Evolutionary conservation across 495 filamentous ascomycete genomes (phyloP).

Genomic region (Neurospora discreta): DNA sequence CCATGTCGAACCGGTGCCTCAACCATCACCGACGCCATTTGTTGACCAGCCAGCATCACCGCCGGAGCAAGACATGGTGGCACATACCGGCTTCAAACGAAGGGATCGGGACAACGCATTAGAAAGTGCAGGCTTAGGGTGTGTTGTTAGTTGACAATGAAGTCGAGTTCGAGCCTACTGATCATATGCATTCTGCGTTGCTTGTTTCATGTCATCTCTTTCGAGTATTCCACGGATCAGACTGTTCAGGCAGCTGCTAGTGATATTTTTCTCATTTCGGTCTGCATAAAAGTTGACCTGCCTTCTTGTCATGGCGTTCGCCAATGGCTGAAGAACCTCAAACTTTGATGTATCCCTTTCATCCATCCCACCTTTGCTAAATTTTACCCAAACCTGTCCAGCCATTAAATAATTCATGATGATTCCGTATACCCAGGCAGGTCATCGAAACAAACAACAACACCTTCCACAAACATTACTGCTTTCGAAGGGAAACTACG

Average conservation of each 20-base stretch:
- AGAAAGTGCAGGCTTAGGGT: neutral
- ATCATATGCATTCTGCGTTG: neutral
- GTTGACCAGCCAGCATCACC: neutral
- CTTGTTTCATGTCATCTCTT: neutral
- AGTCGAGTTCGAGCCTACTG: neutral
- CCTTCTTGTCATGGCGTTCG: neutral
- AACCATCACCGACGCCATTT: neutral
- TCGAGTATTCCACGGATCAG: neutral
- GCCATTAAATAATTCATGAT: neutral
- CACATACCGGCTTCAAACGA: neutral
- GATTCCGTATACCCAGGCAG: neutral
- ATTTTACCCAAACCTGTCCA: neutral
- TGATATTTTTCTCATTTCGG: neutral
- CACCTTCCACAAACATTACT: neutral
- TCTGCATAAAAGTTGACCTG: neutral
- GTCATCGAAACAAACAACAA: neutral
- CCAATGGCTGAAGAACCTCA: neutral
- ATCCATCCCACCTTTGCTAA: neutral
- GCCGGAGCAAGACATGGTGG: neutral
- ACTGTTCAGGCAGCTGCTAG: neutral
- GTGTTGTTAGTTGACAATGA: neutral
- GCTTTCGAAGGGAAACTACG: neutral
- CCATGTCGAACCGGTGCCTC: neutral
- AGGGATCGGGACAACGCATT: neutral
- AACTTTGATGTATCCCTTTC: neutral